Conservation (phyloP, 2,329 filamentous ascomycete species). For the Fusarium begoniae region DNA sequence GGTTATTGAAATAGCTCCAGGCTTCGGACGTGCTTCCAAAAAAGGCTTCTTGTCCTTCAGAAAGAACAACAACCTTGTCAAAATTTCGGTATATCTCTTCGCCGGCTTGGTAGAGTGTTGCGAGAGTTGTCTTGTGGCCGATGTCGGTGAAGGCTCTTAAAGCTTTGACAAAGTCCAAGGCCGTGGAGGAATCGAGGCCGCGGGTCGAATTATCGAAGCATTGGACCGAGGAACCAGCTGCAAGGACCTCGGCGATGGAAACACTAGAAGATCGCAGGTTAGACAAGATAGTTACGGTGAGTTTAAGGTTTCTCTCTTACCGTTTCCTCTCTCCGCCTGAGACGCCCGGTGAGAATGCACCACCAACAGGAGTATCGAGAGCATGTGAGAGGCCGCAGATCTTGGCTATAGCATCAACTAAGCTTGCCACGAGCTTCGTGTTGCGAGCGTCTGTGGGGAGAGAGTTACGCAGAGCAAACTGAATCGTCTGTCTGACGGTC, state of each 20-base stretch:
- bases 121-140: background rate
- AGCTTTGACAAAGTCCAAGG: background rate
- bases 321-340: background rate
- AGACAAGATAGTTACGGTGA: background rate
- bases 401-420: background rate
- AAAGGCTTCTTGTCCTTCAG: background rate
- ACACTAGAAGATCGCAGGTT: background rate
- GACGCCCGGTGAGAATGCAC: background rate
- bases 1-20: background rate
- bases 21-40: background rate
- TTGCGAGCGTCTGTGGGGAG: background rate
- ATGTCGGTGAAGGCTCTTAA: background rate
- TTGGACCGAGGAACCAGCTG: background rate
- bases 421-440: background rate
- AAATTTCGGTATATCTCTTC: background rate
- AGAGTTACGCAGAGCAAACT: slow-evolving; percentile 73
- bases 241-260: background rate
- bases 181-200: background rate
- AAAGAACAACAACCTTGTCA: background rate
- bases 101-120: background rate
- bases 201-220: background rate
- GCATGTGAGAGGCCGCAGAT: background rate
- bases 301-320: background rate
- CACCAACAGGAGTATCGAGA: background rate
- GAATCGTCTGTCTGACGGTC: slow-evolving; percentile 80